Evolutionary conservation across 2,329 filamentous ascomycete genomes (phyloP).

Genomic region (Claviceps monticola): DNA sequence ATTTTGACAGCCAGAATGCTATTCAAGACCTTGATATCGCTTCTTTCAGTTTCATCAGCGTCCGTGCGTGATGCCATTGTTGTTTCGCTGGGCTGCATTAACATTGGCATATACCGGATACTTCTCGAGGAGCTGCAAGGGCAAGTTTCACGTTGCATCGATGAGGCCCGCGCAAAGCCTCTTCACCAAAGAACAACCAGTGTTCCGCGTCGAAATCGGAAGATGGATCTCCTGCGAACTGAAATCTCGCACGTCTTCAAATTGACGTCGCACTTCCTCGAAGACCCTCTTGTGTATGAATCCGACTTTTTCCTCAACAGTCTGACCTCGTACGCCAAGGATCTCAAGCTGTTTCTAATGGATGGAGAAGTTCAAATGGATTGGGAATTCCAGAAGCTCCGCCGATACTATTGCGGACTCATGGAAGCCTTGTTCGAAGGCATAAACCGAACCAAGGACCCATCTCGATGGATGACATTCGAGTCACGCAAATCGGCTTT

Average conservation of each 20-base stretch:
- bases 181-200: constrained; percentile 80
- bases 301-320: constrained; percentile 88
- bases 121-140: constrained; percentile 81
- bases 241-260: constrained; percentile 96
- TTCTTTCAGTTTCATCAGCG: constrained; percentile 65
- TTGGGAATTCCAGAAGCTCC: constrained; percentile 82
- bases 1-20: constrained; percentile 79
- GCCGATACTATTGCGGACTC: constrained; percentile 86
- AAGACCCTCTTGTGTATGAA: constrained; percentile 61
- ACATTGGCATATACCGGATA: constrained; percentile 82
- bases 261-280: constrained; percentile 79
- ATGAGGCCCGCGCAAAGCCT: constrained; percentile 74
- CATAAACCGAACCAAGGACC: constrained; percentile 72
- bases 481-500: constrained; percentile 93
- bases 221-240: constrained; percentile 75
- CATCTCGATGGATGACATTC: constrained; percentile 91
- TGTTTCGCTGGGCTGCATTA: constrained; percentile 83
- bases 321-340: constrained; percentile 77
- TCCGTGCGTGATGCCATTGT: constrained; percentile 85
- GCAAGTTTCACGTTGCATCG: constrained; percentile 72
- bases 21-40: constrained; percentile 82
- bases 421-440: constrained; percentile 89
- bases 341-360: constrained; percentile 86
- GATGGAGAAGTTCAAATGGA: constrained; percentile 91
- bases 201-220: constrained; percentile 65